Evolutionary conservation across 495 filamentous ascomycete genomes (phyloP).

Genomic region (Podospora tetraspora): DNA sequence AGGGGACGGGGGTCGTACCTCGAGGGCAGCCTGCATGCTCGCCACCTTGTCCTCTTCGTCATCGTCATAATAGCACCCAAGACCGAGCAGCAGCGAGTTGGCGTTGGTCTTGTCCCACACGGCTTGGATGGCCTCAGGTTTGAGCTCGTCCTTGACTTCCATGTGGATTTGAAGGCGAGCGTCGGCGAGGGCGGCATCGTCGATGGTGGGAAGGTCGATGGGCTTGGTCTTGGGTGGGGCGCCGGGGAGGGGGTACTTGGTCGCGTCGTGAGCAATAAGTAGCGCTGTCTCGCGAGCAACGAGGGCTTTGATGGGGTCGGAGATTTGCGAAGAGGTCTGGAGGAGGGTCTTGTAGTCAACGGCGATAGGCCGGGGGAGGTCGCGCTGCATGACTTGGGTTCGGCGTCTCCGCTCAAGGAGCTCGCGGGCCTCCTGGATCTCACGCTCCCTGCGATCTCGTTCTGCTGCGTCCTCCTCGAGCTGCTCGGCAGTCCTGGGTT

Average conservation of each 20-base stretch:
- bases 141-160: conserved; percentile 58
- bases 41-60: conserved; percentile 61
- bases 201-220: conserved; percentile 56
- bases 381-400: conserved; percentile 82
- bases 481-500: conserved; percentile 49
- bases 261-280: conserved; percentile 75
- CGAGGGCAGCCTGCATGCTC: conserved; percentile 58
- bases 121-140: conserved; percentile 57
- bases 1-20: conserved; percentile 44
- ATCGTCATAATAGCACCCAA: conserved; percentile 69
- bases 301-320: conserved; percentile 41
- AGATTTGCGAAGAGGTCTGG: conserved; percentile 45
- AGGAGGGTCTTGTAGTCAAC: conserved; percentile 68
- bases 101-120: conserved; percentile 63
- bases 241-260: conserved; percentile 63
- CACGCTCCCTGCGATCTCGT: conserved; percentile 65
- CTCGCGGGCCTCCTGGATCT: conserved; percentile 64
- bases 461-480: conserved; percentile 79
- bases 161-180: conserved; percentile 72
- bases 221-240: conserved; percentile 54
- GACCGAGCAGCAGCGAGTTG: conserved; percentile 60
- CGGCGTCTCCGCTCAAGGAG: conserved; percentile 73
- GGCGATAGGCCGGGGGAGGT: conserved; percentile 68
- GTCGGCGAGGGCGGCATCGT: conserved; percentile 64
- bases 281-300: conserved; percentile 72